Conservation (phyloP, 1,284 basidiomycete species). For the Irpex sp. region DNA sequence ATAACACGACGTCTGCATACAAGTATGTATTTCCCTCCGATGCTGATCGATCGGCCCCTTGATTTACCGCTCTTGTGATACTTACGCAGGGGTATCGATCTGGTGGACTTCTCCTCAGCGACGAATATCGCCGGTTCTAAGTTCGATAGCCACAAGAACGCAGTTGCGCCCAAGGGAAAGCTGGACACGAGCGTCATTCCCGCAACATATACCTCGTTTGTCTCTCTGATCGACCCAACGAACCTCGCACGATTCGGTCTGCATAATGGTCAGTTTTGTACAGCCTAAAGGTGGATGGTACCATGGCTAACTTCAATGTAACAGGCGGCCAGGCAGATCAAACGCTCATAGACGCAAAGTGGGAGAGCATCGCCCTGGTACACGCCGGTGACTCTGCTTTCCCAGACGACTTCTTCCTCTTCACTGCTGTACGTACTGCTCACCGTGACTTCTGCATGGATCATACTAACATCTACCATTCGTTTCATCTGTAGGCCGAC, state of each 20-base stretch:
- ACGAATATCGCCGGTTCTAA: conserved; percentile 60
- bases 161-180: conserved; percentile 48
- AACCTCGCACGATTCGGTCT: conserved; percentile 61
- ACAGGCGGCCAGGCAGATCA: conserved; percentile 38
- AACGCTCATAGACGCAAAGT: conserved; percentile 62
- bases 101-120: conserved; percentile 53
- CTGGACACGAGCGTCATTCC: conserved; percentile 48
- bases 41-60: not conserved
- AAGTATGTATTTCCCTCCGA: conserved; percentile 38
- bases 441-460: not conserved
- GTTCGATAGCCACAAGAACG: conserved; percentile 52
- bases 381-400: conserved; percentile 45
- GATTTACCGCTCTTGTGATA: not conserved
- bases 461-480: not conserved
- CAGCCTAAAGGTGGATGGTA: not conserved
- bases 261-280: conserved; percentile 40
- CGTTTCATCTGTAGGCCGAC: conserved; percentile 39
- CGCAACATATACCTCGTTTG: conserved; percentile 54
- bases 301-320: not conserved
- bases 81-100: conserved; percentile 43
- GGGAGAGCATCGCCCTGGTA: conserved; percentile 64
- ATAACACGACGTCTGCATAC: conserved; percentile 47
- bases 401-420: conserved; percentile 67
- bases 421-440: conserved; percentile 44
- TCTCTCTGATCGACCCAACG: conserved; percentile 46